Percentiles rank a stretch among this genome's conserved stretches.
Evolutionary conservation across 441 rosid genomes (phyloP).

Genomic region (Erodium trifolium): DNA sequence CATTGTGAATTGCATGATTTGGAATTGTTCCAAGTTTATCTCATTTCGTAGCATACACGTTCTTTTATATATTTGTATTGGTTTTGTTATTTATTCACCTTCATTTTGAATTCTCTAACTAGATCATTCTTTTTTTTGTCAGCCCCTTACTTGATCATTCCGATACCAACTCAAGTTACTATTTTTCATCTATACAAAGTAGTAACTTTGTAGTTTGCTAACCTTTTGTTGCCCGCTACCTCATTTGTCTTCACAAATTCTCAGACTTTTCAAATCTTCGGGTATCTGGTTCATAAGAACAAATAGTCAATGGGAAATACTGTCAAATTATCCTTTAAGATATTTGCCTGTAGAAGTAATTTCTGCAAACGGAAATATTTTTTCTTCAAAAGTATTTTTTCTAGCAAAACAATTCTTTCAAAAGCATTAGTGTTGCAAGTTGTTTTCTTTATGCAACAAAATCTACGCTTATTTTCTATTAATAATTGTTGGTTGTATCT

Average conservation of each 20-base stretch:
- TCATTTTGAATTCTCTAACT: too few species aligned
- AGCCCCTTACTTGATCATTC: not conserved
- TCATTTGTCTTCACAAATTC: not conserved
- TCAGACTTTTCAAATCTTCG: not conserved
- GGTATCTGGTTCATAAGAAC: not conserved
- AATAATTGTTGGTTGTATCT: slow-evolving; percentile 6
- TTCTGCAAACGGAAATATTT: not conserved
- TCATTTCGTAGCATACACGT: too few species aligned
- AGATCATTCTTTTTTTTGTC: not conserved
- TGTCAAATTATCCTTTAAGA: not conserved
- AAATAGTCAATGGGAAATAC: not conserved
- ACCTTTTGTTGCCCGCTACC: not conserved
- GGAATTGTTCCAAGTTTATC: too few species aligned
- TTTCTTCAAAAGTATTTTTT: not conserved
- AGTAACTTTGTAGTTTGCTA: too few species aligned
- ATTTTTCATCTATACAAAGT: not conserved
- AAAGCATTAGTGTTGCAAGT: slow-evolving; percentile 1
- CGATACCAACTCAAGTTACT: not conserved
- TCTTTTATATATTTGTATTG: too few species aligned
- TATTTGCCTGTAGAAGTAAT: not conserved
- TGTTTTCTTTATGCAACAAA: not conserved
- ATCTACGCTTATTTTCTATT: not conserved
- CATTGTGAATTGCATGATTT: not conserved
- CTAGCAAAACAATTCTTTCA: not conserved
- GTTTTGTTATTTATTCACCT: too few species aligned